These are phyloP conservation scores for Dicorynia guianensis DNA, from an alignment of 306 rosid genomes.

Conservation along the genomic window DNA sequence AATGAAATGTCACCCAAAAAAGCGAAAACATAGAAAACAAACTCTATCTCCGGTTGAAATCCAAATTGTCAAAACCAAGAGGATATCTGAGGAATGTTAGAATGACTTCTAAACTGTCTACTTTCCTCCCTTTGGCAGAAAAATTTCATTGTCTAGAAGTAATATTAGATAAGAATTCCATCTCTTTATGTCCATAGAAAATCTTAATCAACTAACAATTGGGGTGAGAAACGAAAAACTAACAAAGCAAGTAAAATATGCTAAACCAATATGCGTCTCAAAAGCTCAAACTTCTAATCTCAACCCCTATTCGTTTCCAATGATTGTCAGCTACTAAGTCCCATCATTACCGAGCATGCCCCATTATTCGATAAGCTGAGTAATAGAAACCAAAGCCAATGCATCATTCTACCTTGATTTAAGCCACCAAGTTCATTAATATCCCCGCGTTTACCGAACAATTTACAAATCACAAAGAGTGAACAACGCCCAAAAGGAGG, in stretches of 20 bases:
- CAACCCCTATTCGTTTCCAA: no score
- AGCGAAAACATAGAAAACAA: neutral
- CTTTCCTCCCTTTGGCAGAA: neutral
- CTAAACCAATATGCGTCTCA: neutral
- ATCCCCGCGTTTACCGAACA: neutral
- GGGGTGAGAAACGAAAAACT: no score
- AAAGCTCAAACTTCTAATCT: slow-evolving; percentile 13
- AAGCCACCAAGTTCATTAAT: neutral
- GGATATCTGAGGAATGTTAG: neutral
- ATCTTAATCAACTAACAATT: no score
- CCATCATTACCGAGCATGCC: neutral
- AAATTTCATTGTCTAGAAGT: neutral
- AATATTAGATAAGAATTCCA: neutral
- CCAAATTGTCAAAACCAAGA: neutral
- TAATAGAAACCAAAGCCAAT: neutral
- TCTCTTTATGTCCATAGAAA: no score
- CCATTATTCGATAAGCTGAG: slow-evolving; percentile 2
- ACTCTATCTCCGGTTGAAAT: neutral
- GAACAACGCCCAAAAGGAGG: neutral
- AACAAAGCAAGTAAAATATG: no score
- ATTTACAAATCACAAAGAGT: neutral
- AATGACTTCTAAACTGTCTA: neutral
- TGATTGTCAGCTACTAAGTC: neutral
- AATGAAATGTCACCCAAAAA: neutral
- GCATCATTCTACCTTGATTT: neutral